A percentile compares a stretch with the other conserved stretches of the same genome.
Evolutionary conservation across 2,329 filamentous ascomycete species (phyloP).

Genomic region (Alternaria arborescens): DNA sequence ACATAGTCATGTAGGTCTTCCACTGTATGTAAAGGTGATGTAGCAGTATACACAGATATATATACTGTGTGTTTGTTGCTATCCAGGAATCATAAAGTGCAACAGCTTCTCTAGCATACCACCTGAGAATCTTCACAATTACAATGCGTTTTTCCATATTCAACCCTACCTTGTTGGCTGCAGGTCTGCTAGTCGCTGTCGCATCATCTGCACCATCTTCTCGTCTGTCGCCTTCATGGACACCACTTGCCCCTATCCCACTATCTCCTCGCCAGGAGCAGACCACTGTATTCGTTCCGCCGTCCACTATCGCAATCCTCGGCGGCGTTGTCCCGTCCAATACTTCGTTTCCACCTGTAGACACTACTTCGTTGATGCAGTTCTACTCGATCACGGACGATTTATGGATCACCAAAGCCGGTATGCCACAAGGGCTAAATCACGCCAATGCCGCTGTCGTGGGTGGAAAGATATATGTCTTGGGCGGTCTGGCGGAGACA

Average conservation of each 20-base stretch:
- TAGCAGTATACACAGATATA: neutral
- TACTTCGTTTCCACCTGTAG: constrained; percentile 4
- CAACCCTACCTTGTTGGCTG: neutral
- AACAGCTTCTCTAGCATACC: neutral
- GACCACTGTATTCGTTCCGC: constrained; percentile 30
- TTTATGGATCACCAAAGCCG: constrained; percentile 29
- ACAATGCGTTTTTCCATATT: neutral
- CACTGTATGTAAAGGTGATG: neutral
- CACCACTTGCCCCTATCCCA: constrained; percentile 25
- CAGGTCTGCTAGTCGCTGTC: neutral
- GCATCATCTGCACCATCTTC: neutral
- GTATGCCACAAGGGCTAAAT: constrained; percentile 31
- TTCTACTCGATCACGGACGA: constrained; percentile 28
- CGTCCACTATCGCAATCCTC: constrained; percentile 30
- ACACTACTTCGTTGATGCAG: constrained; percentile 30
- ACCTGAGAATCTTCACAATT: neutral
- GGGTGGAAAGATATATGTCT: constrained; percentile 33
- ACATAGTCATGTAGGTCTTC: neutral
- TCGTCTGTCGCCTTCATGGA: constrained; percentile 14
- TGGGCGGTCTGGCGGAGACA: constrained; percentile 31
- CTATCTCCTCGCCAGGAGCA: constrained; percentile 36
- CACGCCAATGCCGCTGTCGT: constrained; percentile 36
- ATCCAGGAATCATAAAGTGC: neutral
- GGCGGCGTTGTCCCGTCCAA: constrained; percentile 32
- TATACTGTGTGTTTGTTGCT: neutral